Evolutionary conservation across 345 rosid species (phyloP).

Genomic region (Pistacia integerrima): DNA sequence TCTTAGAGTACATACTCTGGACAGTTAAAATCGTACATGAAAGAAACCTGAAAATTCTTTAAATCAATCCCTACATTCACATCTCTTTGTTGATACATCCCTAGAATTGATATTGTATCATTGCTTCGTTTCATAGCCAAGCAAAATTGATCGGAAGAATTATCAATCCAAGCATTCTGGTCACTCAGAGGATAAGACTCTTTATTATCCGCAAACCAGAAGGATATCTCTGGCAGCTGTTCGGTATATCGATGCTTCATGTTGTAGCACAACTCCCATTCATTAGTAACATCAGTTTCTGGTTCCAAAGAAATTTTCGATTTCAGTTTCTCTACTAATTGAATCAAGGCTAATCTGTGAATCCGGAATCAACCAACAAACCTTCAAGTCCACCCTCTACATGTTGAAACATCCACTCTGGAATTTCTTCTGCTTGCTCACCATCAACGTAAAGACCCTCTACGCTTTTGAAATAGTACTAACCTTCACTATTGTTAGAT

Average conservation of each 20-base stretch:
- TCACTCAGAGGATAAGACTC: not conserved
- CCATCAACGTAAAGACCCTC: not conserved
- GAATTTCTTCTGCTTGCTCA: not conserved
- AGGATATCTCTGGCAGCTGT: not conserved
- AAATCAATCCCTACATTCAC: slow-evolving; percentile 14
- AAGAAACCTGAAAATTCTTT: not conserved
- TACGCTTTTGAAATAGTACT: not conserved
- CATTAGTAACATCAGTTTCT: not conserved
- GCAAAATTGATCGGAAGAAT: not conserved
- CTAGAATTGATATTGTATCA: not conserved
- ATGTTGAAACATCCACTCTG: not conserved
- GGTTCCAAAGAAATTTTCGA: not conserved
- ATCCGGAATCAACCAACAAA: slow-evolving; percentile 13
- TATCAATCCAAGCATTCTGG: not conserved
- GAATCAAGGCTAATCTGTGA: not conserved
- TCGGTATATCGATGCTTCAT: not conserved
- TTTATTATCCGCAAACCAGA: too few species aligned
- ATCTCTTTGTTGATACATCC: slow-evolving; percentile 5
- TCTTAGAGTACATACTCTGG: too few species aligned
- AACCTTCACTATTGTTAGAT: too few species aligned
- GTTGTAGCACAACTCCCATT: not conserved
- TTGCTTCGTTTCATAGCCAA: not conserved
- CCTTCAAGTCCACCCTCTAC: not conserved
- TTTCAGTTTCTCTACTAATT: not conserved
- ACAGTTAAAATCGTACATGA: not conserved